Conservation (phyloP, 345 rosid species). For the Sapria himalayana region DNA sequence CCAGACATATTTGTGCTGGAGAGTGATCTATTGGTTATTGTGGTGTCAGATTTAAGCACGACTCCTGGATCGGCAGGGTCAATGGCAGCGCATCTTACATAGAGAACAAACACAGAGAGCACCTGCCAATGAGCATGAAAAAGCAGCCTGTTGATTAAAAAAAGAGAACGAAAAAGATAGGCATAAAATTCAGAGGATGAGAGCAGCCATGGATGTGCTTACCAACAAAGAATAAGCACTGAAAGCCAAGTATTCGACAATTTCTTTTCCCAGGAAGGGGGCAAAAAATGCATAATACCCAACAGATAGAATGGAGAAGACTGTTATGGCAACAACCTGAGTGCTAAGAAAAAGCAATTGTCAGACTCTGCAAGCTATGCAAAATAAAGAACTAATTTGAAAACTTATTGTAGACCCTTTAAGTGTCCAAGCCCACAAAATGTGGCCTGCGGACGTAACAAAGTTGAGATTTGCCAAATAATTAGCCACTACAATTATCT, state of each 20-base stretch:
- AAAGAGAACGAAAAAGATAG: not conserved
- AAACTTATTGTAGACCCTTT: not conserved
- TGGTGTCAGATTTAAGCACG: constrained; percentile 29
- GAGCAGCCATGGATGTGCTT: constrained; percentile 8
- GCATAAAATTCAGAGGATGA: not conserved
- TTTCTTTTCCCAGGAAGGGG: constrained; percentile 62
- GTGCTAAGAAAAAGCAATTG: constrained; percentile 7
- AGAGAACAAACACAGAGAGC: constrained; percentile 47
- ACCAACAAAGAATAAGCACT: constrained; percentile 68
- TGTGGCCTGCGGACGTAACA: not conserved
- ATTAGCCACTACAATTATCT: not conserved
- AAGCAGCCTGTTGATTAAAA: not conserved
- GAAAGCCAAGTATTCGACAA: constrained; percentile 39
- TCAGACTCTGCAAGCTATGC: not conserved
- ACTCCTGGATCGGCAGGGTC: constrained; percentile 95
- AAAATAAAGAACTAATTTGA: constrained; percentile 1
- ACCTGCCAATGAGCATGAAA: constrained; percentile 25
- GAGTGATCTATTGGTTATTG: constrained; percentile 38
- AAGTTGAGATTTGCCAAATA: not conserved
- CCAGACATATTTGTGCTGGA: constrained; percentile 22
- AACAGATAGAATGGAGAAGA: constrained; percentile 51
- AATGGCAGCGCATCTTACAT: constrained; percentile 70
- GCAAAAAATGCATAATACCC: constrained; percentile 88
- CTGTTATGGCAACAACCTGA: constrained; percentile 74
- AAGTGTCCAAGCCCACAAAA: constrained; percentile 1